Conservation (phyloP, 352 stramenopile species). For the Phytophthora litchii region DNA sequence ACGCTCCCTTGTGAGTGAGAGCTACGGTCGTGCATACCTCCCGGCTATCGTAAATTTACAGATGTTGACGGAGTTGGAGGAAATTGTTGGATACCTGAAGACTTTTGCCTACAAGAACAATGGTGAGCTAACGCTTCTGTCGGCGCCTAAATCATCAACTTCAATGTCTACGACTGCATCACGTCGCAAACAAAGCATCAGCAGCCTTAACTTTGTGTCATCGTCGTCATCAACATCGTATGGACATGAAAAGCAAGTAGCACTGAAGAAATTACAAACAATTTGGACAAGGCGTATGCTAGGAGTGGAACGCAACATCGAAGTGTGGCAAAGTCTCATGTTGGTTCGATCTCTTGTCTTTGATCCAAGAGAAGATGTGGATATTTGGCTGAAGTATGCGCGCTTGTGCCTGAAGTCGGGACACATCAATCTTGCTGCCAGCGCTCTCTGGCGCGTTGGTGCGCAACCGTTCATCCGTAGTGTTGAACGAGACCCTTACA, state of each 20-base stretch:
- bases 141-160: conserved; percentile 39
- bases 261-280: conserved; percentile 77
- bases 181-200: conserved; percentile 77
- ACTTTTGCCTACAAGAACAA: conserved; percentile 83
- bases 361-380: conserved; percentile 88
- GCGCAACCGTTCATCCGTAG: conserved; percentile 81
- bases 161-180: conserved; percentile 36
- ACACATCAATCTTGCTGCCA: conserved; percentile 86
- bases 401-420: conserved; percentile 91
- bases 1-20: conserved; percentile 97
- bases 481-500: conserved; percentile 70
- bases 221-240: conserved; percentile 77
- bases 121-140: conserved; percentile 74
- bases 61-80: conserved; percentile 96
- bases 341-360: conserved; percentile 94
- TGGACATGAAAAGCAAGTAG: conserved; percentile 71
- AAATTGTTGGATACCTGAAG: conserved; percentile 88
- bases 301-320: conserved; percentile 94
- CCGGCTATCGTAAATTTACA: conserved; percentile 97
- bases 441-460: conserved; percentile 80
- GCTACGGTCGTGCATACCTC: conserved; percentile 96
- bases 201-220: conserved; percentile 81
- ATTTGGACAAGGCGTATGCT: conserved; percentile 91
- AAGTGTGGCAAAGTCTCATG: conserved; percentile 96
- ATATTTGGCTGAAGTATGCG: conserved; percentile 95